phyloP scores from a whole-genome alignment of 176 grass and related monocot species.

The Oryza rufipogon region DNA sequence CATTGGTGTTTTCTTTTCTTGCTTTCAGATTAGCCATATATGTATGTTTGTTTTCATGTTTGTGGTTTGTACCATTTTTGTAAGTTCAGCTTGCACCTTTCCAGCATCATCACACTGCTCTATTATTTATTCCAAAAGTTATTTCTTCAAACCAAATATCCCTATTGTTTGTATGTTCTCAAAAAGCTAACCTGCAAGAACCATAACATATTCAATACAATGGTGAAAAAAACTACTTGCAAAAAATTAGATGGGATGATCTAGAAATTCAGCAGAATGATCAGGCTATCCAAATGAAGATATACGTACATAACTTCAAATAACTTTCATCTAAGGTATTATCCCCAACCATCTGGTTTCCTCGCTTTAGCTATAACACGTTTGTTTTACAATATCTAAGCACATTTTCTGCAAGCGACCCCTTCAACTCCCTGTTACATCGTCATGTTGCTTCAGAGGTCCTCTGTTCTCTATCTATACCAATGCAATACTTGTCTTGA shows the following conservation, averaged over 20 bases:
- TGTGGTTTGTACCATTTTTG: neutral
- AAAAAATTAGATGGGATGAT: neutral
- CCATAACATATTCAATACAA: neutral
- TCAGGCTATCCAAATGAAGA: neutral
- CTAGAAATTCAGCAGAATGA: constrained; percentile 12
- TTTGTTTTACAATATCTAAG: neutral
- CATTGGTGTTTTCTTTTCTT: neutral
- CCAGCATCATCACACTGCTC: neutral
- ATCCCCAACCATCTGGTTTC: neutral
- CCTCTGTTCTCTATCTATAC: neutral
- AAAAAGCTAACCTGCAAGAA: neutral
- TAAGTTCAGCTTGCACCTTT: neutral
- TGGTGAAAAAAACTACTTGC: neutral
- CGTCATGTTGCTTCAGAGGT: neutral
- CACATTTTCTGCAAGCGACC: neutral
- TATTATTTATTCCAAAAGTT: neutral
- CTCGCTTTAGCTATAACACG: neutral
- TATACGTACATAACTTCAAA: neutral
- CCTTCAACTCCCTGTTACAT: constrained; percentile 14
- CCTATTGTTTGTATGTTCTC: neutral
- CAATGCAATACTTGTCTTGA: neutral
- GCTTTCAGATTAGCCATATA: neutral
- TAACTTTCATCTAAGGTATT: neutral
- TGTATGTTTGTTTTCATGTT: neutral
- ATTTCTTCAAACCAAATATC: neutral